Evolutionary conservation across 2,329 filamentous ascomycete species (phyloP).

Genomic region (Orbilia blumenaviensis): DNA sequence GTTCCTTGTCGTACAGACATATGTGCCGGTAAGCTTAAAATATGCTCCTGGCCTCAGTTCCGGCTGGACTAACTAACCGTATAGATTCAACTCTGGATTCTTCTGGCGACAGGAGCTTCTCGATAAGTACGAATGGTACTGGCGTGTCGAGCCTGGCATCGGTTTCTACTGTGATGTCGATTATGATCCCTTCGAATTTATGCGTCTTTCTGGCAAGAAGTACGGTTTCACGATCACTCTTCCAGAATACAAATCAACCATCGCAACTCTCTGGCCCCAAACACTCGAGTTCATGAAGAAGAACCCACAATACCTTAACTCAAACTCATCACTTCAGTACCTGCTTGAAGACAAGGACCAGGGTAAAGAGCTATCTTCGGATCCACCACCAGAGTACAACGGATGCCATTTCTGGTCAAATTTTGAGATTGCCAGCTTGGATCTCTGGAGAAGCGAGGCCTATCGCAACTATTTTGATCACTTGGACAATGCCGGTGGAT

Average conservation of each 20-base stretch:
- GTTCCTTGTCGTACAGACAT: conserved; percentile 56
- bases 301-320: conserved; percentile 55
- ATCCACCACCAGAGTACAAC: conserved; percentile 55
- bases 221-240: conserved; percentile 57
- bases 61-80: not conserved
- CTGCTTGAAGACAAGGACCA: conserved; percentile 55
- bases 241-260: conserved; percentile 56
- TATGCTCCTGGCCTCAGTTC: not conserved
- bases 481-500: conserved; percentile 56
- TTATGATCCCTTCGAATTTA: conserved; percentile 57
- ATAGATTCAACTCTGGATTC: conserved; percentile 57
- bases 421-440: conserved; percentile 57
- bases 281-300: conserved; percentile 56
- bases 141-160: conserved; percentile 57
- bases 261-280: conserved; percentile 56
- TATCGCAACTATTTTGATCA: conserved; percentile 56
- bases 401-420: conserved; percentile 58
- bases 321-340: conserved; percentile 56
- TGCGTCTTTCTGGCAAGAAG: conserved; percentile 56
- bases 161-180: conserved; percentile 58
- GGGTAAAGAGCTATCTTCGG: conserved; percentile 33
- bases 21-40: conserved; percentile 52
- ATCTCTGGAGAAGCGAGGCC: conserved; percentile 56
- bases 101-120: conserved; percentile 56
- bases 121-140: conserved; percentile 57